Evolutionary conservation across 257 asterid genomes (phyloP), one percentile per base, ranked within the genome.

Genomic region (Paulownia fortunei): DNA sequence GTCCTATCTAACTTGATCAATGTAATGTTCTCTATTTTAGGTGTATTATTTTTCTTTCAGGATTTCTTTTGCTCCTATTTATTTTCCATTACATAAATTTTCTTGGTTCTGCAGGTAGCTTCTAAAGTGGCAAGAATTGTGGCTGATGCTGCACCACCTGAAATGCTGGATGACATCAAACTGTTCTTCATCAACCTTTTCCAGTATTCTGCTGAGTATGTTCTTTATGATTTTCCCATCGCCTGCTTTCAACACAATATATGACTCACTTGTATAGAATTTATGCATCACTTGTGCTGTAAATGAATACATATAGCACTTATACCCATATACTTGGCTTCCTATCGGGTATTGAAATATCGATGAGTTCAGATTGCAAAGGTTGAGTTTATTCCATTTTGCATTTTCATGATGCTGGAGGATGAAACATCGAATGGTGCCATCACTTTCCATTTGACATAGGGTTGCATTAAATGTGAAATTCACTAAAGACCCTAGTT

Each of bases 151-250:
- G 89, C 88, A 63, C 97, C 88, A 63, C 97, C 97, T 79, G 90
- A 82, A 23, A 78, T 91, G 83, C 68, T 86, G 84, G 83, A 83
- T 80, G 90, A 89, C 37, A 77, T 91, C 82, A 91, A 93, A 71
- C 80, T 88, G 72, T 91, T 89, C 80, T 89, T 91, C 86, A 87
- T 90, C 82, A 89, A 91, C 81, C 96, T 92, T 78, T 92, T 94
- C 90, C 98, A 91, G 90, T 41, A 80, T 75, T 84, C 99, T 56
- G 93, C 98, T 41, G 97, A 91, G 98, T 94, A 88, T 77, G 88
- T 82, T 78, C 49, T 10, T 67, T 39, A 37, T 9, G 41, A 56
- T 23, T 72, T 64, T 65, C 46, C 26, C 13, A 8, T 69, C 55
- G 9, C 23, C 55, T 81, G 62, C 69, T 72, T 51, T 54, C 19